Evolutionary conservation across 345 rosid species (phyloP).

Genomic region (Dipteronia dyeriana): DNA sequence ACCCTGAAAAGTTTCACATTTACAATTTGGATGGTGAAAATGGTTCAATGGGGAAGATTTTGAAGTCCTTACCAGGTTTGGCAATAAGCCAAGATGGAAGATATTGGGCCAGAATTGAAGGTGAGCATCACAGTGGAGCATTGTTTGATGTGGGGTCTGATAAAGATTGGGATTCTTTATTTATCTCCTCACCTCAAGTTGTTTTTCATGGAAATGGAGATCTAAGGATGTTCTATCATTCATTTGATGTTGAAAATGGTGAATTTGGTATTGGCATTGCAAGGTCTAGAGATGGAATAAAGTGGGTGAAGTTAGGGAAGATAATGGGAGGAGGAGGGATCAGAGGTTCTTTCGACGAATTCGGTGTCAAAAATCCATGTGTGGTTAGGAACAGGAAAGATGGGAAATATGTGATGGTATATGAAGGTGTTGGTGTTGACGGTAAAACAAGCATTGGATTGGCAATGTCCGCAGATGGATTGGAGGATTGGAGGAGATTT

Average conservation of each 20-base stretch:
- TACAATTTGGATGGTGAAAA: slow-evolving; percentile 22
- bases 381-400: slow-evolving; percentile 60
- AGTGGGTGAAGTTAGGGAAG: slow-evolving; percentile 74
- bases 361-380: slow-evolving; percentile 55
- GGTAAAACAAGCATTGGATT: slow-evolving; percentile 59
- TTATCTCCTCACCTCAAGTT: slow-evolving; percentile 69
- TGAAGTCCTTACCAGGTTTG: slow-evolving; percentile 66
- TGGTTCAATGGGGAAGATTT: slow-evolving; percentile 21
- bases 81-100: slow-evolving; percentile 88
- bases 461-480: slow-evolving; percentile 63
- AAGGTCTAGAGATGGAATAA: slow-evolving; percentile 84
- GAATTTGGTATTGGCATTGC: slow-evolving; percentile 65
- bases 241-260: slow-evolving; percentile 54
- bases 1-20: slow-evolving; percentile 51
- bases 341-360: slow-evolving; percentile 50
- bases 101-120: slow-evolving; percentile 92
- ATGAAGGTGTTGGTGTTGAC: slow-evolving; percentile 55
- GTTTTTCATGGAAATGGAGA: slow-evolving; percentile 67
- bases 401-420: slow-evolving; percentile 70
- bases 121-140: slow-evolving; percentile 82
- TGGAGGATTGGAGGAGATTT: slow-evolving; percentile 58
- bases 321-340: slow-evolving; percentile 60
- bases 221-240: slow-evolving; percentile 81
- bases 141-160: slow-evolving; percentile 74
- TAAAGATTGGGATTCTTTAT: slow-evolving; percentile 78